Evolutionary conservation across 108 stramenopile species (phyloP).

Genomic region (Skeletonema menzelii): DNA sequence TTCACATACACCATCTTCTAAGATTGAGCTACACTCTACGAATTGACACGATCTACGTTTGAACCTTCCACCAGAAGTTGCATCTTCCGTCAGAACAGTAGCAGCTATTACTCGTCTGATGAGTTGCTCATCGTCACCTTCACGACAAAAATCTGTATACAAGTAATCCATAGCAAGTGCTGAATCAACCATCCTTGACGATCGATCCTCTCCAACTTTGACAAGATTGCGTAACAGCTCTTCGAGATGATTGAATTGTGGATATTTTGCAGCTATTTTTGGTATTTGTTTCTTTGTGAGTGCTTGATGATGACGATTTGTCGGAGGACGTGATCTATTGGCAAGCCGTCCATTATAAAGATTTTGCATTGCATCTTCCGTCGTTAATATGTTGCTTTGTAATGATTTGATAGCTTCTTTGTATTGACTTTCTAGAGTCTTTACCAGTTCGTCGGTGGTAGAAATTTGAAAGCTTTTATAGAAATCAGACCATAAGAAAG

Average conservation of each 20-base stretch:
- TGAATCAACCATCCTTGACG: slow-evolving; percentile 58
- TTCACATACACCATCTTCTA: not conserved
- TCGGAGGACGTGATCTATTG: slow-evolving; percentile 22
- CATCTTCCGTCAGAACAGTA: slow-evolving; percentile 54
- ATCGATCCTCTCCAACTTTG: slow-evolving; percentile 54
- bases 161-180: slow-evolving; percentile 31
- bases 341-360: slow-evolving; percentile 48
- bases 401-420: slow-evolving; percentile 6
- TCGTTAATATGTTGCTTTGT: slow-evolving; percentile 35
- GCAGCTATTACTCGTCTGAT: slow-evolving; percentile 51
- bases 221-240: slow-evolving; percentile 51
- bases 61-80: slow-evolving; percentile 68
- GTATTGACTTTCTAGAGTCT: slow-evolving; percentile 11
- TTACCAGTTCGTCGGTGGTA: not conserved
- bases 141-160: slow-evolving; percentile 32
- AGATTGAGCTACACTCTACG: slow-evolving; percentile 18
- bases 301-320: slow-evolving; percentile 15
- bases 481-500: slow-evolving; percentile 60
- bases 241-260: slow-evolving; percentile 28
- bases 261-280: slow-evolving; percentile 19
- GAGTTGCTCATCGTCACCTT: slow-evolving; percentile 14
- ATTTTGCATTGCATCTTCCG: slow-evolving; percentile 51
- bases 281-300: slow-evolving; percentile 58
- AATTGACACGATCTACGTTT: slow-evolving; percentile 70
- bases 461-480: slow-evolving; percentile 1